Conservation (phyloP, 768 basidiomycete genomes). For the Sporobolomyces roseus region DNA sequence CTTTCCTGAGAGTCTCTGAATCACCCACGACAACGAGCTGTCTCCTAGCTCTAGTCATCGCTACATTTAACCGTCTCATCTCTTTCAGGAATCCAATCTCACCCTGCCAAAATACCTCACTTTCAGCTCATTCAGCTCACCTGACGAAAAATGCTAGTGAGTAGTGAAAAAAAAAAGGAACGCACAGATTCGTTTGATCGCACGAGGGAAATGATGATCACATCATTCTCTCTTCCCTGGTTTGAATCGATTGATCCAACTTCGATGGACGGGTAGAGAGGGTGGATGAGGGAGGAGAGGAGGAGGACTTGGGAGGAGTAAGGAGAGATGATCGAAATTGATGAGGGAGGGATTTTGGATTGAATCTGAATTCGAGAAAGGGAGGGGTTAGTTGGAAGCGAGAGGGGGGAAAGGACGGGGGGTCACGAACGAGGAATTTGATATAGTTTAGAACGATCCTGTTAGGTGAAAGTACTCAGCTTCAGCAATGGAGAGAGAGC, state of each 20-base stretch:
- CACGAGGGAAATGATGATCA: slow-evolving; percentile 85
- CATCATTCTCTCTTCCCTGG: slow-evolving; percentile 92
- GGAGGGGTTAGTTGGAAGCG: not conserved
- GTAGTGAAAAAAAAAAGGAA: not conserved
- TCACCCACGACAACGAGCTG: slow-evolving; percentile 68
- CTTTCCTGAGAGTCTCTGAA: slow-evolving; percentile 81
- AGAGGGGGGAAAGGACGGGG: not conserved
- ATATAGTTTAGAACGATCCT: slow-evolving; percentile 33
- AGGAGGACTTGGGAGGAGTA: slow-evolving; percentile 93
- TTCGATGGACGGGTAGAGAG: slow-evolving; percentile 61
- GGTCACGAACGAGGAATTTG: slow-evolving; percentile 11
- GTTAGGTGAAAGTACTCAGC: slow-evolving; percentile 60
- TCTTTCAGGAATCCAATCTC: slow-evolving; percentile 95
- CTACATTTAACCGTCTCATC: slow-evolving; percentile 74
- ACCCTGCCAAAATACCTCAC: slow-evolving; percentile 54
- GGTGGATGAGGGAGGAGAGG: slow-evolving; percentile 69
- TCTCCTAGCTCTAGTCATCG: slow-evolving; percentile 46
- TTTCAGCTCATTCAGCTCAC: not conserved
- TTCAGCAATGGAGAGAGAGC: slow-evolving; percentile 56
- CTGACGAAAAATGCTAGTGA: not conserved
- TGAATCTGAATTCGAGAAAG: slow-evolving; percentile 53
- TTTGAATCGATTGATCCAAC: slow-evolving; percentile 95
- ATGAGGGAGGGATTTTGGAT: slow-evolving; percentile 61
- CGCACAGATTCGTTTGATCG: slow-evolving; percentile 77
- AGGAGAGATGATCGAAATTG: slow-evolving; percentile 87